phyloP scores from a whole-genome alignment of 2,329 filamentous ascomycete species.

The Plectosphaerella plurivora region DNA sequence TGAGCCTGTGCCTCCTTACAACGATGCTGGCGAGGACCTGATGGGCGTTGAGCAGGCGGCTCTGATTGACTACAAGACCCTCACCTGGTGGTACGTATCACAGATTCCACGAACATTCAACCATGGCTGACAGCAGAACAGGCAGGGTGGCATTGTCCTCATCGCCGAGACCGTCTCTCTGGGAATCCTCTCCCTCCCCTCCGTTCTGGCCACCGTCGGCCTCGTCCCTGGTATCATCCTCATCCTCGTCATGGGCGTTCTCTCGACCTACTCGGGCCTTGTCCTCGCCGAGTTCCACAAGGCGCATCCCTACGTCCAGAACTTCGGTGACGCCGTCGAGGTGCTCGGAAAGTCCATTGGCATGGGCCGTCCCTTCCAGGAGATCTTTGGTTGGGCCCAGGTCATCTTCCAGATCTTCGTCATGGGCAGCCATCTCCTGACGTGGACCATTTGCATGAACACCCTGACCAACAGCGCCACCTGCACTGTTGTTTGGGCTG shows the following conservation, averaged over 20 bases:
- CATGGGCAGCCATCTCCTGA: constrained; percentile 65
- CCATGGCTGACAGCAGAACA: constrained; percentile 8
- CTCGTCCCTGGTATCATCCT: constrained; percentile 69
- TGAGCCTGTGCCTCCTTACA: not conserved
- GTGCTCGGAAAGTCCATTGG: constrained; percentile 42
- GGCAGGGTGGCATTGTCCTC: constrained; percentile 39
- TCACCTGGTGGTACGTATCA: constrained; percentile 30
- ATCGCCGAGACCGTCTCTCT: constrained; percentile 41
- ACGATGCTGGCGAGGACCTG: not conserved
- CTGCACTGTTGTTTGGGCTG: constrained; percentile 60
- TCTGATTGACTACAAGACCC: constrained; percentile 29
- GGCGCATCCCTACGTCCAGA: constrained; percentile 62
- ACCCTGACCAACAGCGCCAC: constrained; percentile 53
- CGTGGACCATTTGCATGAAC: constrained; percentile 64
- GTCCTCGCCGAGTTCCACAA: constrained; percentile 64
- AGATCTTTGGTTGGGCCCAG: constrained; percentile 56
- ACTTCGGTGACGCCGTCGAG: constrained; percentile 62
- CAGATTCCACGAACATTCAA: no score
- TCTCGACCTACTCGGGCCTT: constrained; percentile 61
- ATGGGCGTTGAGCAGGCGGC: constrained; percentile 6
- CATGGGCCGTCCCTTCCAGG: constrained; percentile 49
- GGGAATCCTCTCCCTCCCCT: constrained; percentile 68
- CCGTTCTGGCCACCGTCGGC: constrained; percentile 67
- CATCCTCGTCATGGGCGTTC: constrained; percentile 60
- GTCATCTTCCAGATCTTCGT: constrained; percentile 62